phyloP scores from a whole-genome alignment of 352 stramenopile genomes.

The Phytophthora pseudosyringae region DNA sequence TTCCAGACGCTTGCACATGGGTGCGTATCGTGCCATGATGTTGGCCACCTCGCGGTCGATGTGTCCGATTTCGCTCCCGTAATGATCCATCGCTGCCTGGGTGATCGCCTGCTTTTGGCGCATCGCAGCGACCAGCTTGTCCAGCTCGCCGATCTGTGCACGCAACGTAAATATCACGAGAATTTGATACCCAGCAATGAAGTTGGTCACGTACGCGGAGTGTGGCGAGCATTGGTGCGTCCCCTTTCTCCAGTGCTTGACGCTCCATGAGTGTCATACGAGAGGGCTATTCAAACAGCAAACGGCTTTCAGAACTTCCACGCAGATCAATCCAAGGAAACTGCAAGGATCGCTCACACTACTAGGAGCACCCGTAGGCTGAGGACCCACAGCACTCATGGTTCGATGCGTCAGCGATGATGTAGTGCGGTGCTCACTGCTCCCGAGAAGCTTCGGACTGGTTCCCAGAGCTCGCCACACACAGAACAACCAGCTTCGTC shows the following conservation, averaged over 20 bases:
- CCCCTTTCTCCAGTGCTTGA: conserved; percentile 68
- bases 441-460: background rate
- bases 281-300: conserved; percentile 37
- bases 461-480: conserved; percentile 3
- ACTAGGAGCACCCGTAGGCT: conserved; percentile 26
- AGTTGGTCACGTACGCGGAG: conserved; percentile 49
- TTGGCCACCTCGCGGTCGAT: conserved; percentile 68
- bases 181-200: background rate
- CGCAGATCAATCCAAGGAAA: background rate
- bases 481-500: background rate
- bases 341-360: conserved; percentile 32
- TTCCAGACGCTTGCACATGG: conserved; percentile 66
- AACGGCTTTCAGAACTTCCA: background rate
- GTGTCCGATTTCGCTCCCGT: conserved; percentile 61
- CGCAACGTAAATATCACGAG: background rate
- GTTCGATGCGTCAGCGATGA: conserved; percentile 25
- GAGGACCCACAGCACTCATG: conserved; percentile 72
- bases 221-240: conserved; percentile 78
- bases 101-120: conserved; percentile 71
- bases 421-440: background rate
- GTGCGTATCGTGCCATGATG: conserved; percentile 72
- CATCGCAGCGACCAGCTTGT: conserved; percentile 76
- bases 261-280: conserved; percentile 77
- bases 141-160: conserved; percentile 67
- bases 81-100: conserved; percentile 53